Conservation (phyloP, 2,329 filamentous ascomycete species). For the Colletotrichum sojae region DNA sequence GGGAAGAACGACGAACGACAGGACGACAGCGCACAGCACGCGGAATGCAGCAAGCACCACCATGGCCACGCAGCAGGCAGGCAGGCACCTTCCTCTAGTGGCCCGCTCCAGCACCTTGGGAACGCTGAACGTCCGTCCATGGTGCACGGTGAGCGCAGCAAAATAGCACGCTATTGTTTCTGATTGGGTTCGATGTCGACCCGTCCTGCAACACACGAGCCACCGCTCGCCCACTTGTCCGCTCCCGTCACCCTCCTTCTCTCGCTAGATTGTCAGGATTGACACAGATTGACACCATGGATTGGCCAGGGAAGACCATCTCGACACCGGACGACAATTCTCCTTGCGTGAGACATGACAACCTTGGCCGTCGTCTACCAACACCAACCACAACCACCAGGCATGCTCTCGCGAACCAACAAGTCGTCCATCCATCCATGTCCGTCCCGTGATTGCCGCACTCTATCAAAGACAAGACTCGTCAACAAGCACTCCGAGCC, state of each 20-base stretch:
- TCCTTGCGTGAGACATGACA: conserved; percentile 32
- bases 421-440: conserved; percentile 6
- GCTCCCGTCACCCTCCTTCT: conserved; percentile 28
- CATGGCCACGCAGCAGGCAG: too few relatives aligned
- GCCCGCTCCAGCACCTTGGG: not conserved
- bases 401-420: not conserved
- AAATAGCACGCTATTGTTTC: conserved; percentile 41
- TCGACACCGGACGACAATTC: conserved; percentile 38
- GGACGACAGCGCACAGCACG: conserved; percentile 28
- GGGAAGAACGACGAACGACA: conserved; percentile 28
- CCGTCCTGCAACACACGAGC: conserved; percentile 39
- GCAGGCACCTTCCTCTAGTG: not conserved
- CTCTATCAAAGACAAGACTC: conserved; percentile 35
- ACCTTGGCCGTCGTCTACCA: conserved; percentile 3
- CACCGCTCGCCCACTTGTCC: conserved; percentile 24
- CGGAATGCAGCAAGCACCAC: not conserved
- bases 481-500: not conserved
- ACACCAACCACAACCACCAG: not conserved
- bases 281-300: conserved; percentile 36
- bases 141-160: conserved; percentile 29
- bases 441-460: conserved; percentile 22
- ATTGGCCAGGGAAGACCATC: conserved; percentile 5
- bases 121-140: conserved; percentile 1
- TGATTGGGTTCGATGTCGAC: conserved; percentile 37
- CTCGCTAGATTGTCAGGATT: conserved; percentile 33